A percentile compares a stretch with the other conserved stretches of the same genome.
phyloP scores from a whole-genome alignment of 202 grass and related monocot species.

The Schoenoplectus tabernaemontani region DNA sequence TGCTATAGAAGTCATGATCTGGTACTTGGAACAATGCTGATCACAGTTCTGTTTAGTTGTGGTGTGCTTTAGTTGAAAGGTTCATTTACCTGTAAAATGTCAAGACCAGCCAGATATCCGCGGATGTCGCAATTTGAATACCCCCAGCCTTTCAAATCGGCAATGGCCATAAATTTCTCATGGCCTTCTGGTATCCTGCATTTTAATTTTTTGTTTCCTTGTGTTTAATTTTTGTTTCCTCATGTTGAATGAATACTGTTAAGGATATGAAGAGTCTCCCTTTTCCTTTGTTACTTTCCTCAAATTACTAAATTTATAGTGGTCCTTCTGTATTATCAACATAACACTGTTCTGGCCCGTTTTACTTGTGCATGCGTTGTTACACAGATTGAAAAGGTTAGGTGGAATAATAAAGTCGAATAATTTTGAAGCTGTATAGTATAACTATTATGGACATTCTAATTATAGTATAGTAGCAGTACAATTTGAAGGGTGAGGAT shows the following conservation, averaged over 20 bases:
- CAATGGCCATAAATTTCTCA: slow-evolving; percentile 68
- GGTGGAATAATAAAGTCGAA: background rate
- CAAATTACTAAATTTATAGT: background rate
- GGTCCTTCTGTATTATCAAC: background rate
- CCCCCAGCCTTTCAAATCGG: slow-evolving; percentile 59
- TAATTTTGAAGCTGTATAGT: background rate
- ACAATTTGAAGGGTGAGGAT: background rate
- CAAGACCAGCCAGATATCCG: slow-evolving; percentile 45
- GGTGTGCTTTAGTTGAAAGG: background rate
- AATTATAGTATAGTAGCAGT: background rate
- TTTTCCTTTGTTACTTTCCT: background rate
- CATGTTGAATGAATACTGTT: background rate
- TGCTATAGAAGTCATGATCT: background rate
- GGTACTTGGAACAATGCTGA: background rate
- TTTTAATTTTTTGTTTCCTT: background rate
- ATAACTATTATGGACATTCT: background rate
- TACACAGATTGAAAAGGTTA: background rate
- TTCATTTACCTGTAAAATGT: slow-evolving; percentile 55
- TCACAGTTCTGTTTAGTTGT: background rate
- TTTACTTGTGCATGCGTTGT: background rate
- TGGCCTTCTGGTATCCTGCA: slow-evolving; percentile 30
- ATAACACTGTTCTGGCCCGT: background rate
- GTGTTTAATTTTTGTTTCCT: background rate
- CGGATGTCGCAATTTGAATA: slow-evolving; percentile 74
- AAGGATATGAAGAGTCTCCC: background rate